phyloP scores from a whole-genome alignment of 2,329 filamentous ascomycete species.

The Beauveria sp. region DNA sequence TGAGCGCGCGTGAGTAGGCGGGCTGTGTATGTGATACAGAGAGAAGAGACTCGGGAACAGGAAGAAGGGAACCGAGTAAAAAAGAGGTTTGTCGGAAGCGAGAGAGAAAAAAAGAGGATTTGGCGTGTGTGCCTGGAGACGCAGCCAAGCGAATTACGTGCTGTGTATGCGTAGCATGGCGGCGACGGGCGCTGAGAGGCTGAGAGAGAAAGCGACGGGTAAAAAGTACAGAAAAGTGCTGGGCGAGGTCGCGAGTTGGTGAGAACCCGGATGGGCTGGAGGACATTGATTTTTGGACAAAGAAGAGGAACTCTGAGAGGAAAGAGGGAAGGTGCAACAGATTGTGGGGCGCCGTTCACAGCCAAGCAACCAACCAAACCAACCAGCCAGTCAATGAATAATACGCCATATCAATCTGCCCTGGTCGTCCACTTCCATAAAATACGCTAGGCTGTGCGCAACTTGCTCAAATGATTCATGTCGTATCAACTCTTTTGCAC shows the following conservation, averaged over 20 bases:
- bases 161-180: constrained; percentile 1
- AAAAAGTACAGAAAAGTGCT: not conserved
- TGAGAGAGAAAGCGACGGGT: too few relatives aligned
- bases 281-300: not conserved
- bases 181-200: not conserved
- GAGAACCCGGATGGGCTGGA: constrained; percentile 11
- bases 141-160: constrained; percentile 7
- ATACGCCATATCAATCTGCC: too few relatives aligned
- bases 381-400: too few relatives aligned
- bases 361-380: not conserved
- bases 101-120: not conserved
- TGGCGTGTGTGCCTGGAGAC: constrained; percentile 6
- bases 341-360: not conserved
- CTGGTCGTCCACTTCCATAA: not conserved
- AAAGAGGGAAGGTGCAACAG: not conserved
- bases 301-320: not conserved
- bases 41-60: not conserved
- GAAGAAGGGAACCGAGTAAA: not conserved
- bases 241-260: constrained; percentile 1
- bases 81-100: not conserved
- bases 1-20: not conserved
- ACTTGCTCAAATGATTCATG: not conserved
- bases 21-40: not conserved
- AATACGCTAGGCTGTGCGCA: not conserved
- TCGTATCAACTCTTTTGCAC: not conserved